Evolutionary conservation across 352 stramenopile genomes (phyloP).

Genomic region (Phytophthora macrochlamydospora): DNA sequence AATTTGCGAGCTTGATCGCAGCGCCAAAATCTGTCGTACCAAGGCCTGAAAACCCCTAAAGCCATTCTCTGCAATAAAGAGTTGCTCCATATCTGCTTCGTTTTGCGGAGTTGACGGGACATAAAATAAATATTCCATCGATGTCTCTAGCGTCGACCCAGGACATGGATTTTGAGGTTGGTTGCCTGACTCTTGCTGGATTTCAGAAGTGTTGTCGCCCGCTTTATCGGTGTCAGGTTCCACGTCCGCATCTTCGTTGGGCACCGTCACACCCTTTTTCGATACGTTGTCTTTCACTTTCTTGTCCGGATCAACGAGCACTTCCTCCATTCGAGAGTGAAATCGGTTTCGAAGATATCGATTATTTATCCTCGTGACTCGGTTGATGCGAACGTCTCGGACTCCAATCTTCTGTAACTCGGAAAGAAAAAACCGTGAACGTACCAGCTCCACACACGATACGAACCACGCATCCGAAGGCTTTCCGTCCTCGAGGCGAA

Average conservation of each 20-base stretch:
- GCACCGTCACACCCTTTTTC: constrained; percentile 76
- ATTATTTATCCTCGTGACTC: constrained; percentile 91
- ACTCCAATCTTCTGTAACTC: constrained; percentile 66
- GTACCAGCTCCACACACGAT: constrained; percentile 85
- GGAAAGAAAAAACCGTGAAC: constrained; percentile 61
- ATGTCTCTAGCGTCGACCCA: constrained; percentile 49
- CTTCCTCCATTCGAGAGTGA: constrained; percentile 79
- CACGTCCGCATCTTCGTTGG: constrained; percentile 29
- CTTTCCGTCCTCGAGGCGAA: constrained; percentile 89
- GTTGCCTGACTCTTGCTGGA: constrained; percentile 11
- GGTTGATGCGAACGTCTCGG: constrained; percentile 69
- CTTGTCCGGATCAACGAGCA: constrained; percentile 58
- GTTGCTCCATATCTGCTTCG: constrained; percentile 57
- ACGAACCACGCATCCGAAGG: constrained; percentile 82
- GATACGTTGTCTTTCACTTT: constrained; percentile 82
- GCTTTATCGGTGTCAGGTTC: constrained; percentile 11
- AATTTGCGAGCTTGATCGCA: constrained; percentile 80
- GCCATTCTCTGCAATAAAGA: constrained; percentile 68
- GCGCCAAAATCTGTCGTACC: constrained; percentile 51
- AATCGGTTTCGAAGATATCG: constrained; percentile 89
- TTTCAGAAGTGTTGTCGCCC: background rate
- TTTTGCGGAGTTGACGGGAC: constrained; percentile 50
- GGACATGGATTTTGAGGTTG: constrained; percentile 19
- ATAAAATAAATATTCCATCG: constrained; percentile 88
- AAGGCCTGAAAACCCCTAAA: constrained; percentile 64